phyloP scores from a whole-genome alignment of 2,329 filamentous ascomycete species.

The Diplodia scrobiculata region DNA sequence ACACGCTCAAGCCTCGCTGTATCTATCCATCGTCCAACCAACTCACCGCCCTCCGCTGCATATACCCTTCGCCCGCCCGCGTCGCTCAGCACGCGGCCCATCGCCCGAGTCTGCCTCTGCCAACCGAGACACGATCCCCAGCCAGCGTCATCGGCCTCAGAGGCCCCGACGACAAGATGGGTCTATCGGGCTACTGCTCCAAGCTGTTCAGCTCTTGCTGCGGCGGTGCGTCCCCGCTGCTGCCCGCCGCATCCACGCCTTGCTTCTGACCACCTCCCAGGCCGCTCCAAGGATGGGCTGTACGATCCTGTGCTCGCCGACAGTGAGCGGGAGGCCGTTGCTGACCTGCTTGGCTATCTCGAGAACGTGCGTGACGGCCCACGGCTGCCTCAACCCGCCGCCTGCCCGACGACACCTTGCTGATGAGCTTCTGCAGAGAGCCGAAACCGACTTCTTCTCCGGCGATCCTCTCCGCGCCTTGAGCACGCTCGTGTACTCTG shows the following conservation, averaged over 20 bases:
- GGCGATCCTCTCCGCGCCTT: constrained; percentile 91
- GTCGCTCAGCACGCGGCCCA: constrained; percentile 27
- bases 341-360: constrained; percentile 90
- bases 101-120: constrained; percentile 19
- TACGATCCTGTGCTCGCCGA: constrained; percentile 74
- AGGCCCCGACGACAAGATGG: constrained; percentile 37
- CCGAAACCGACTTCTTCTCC: constrained; percentile 97
- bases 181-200: constrained; percentile 43
- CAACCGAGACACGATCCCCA: constrained; percentile 18
- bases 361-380: constrained; percentile 73
- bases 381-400: constrained; percentile 36
- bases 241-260: constrained; percentile 13
- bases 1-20: constrained; percentile 28
- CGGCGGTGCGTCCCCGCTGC: constrained; percentile 38
- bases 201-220: constrained; percentile 45
- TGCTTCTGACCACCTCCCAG: constrained; percentile 39
- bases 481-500: constrained; percentile 95
- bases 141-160: constrained; percentile 24
- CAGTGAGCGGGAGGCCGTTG: constrained; percentile 94
- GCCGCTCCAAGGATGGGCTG: constrained; percentile 51
- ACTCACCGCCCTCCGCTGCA: constrained; percentile 29
- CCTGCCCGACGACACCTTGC: constrained; percentile 30
- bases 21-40: constrained; percentile 29
- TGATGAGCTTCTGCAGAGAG: constrained; percentile 62
- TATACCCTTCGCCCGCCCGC: constrained; percentile 26